Conservation (phyloP, 2,329 filamentous ascomycete species). For the Pseudogymnoascus sp. region DNA sequence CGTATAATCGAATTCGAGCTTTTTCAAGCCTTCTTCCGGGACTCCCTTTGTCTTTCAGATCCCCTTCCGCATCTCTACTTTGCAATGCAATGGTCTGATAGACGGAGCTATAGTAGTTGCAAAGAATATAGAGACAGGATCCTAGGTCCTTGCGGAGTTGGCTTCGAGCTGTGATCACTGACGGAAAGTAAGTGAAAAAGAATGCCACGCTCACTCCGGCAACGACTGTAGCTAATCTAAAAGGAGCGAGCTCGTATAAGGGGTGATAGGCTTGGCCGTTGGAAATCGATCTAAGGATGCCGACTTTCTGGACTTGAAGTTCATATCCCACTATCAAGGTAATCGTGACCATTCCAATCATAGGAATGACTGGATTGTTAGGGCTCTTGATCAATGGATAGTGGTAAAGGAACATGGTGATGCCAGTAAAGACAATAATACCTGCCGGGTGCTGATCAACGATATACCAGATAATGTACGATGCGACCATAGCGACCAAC, state of each 20-base stretch:
- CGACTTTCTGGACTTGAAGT: no score
- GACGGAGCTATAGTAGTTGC: slow-evolving; percentile 65
- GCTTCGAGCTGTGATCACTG: slow-evolving; percentile 61
- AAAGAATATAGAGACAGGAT: slow-evolving; percentile 59
- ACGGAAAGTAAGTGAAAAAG: slow-evolving; percentile 69
- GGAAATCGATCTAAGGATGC: no score
- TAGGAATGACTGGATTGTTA: no score
- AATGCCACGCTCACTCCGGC: slow-evolving; percentile 32
- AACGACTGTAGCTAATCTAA: no score
- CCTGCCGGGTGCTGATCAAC: slow-evolving; percentile 52
- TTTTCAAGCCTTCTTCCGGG: slow-evolving; percentile 28
- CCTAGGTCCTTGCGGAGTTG: slow-evolving; percentile 59
- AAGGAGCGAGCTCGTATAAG: no score
- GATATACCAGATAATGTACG: slow-evolving; percentile 64
- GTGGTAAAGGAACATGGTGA: slow-evolving; percentile 56
- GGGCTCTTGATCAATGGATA: neutral
- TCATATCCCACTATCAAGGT: no score
- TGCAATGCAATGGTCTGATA: slow-evolving; percentile 50
- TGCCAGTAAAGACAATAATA: slow-evolving; percentile 57
- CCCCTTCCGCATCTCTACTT: no score
- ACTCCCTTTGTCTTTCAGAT: no score
- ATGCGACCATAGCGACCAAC: slow-evolving; percentile 52
- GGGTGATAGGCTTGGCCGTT: no score
- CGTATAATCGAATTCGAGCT: slow-evolving; percentile 52
- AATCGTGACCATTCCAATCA: no score